phyloP scores from a whole-genome alignment of 805 yeast species.

The Scheffersomyces amazonensis region DNA sequence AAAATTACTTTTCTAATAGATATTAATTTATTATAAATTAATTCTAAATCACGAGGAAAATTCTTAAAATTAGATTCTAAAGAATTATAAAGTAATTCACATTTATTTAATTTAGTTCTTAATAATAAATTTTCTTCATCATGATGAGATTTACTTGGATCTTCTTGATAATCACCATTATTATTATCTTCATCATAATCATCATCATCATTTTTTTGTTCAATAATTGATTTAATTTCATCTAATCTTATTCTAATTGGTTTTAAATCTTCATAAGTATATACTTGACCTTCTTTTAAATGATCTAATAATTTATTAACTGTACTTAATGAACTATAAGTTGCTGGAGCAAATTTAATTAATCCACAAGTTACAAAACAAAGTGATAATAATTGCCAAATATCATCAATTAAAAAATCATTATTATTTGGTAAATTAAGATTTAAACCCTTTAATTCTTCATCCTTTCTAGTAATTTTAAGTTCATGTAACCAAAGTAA shows the following conservation, averaged over 20 bases:
- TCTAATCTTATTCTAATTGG: conserved; percentile 73
- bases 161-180: conserved; percentile 12
- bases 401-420: conserved; percentile 80
- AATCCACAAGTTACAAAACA: conserved; percentile 91
- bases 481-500: conserved; percentile 52
- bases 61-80: conserved; percentile 52
- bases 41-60: conserved; percentile 36
- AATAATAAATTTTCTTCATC: conserved; percentile 61
- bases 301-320: conserved; percentile 83
- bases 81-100: conserved; percentile 54
- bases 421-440: conserved; percentile 48
- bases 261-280: conserved; percentile 76
- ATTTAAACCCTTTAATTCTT: conserved; percentile 36
- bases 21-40: conserved; percentile 57
- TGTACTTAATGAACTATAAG: conserved; percentile 84
- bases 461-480: conserved; percentile 49
- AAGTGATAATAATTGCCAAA: conserved; percentile 81
- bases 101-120: conserved; percentile 61
- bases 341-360: conserved; percentile 88
- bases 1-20: conserved; percentile 61
- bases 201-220: conserved; percentile 29
- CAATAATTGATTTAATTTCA: conserved; percentile 67
- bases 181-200: conserved; percentile 16
- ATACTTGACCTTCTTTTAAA: conserved; percentile 74
- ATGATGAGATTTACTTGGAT: conserved; percentile 25